These are phyloP conservation scores for Xylariaceae sp. DNA, from an alignment of 2,329 filamentous ascomycete species.

Conservation along the genomic window DNA sequence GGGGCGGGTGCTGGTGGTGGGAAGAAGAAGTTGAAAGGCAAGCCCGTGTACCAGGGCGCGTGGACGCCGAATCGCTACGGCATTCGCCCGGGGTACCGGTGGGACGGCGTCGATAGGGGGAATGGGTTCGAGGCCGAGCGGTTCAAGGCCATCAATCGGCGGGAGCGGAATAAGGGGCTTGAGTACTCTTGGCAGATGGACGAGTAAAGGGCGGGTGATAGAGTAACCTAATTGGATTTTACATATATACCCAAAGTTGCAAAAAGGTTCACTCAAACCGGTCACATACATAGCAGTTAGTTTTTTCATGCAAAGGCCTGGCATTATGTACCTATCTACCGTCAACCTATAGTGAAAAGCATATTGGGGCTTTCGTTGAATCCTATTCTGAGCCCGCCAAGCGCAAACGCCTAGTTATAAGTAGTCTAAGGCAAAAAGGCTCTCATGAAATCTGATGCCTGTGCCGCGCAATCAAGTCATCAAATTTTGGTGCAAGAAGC, in stretches of 20 bases:
- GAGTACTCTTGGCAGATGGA: conserved; percentile 98
- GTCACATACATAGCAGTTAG: not conserved
- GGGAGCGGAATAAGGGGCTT: conserved; percentile 74
- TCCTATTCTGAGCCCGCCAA: not conserved
- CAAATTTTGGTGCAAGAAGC: not conserved
- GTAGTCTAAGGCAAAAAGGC: not conserved
- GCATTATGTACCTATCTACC: not conserved
- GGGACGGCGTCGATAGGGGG: conserved; percentile 94
- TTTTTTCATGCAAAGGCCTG: not conserved
- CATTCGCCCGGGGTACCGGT: conserved; percentile 87
- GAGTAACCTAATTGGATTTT: not conserved
- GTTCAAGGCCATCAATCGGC: conserved; percentile 83
- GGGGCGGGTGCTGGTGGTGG: conserved; percentile 20
- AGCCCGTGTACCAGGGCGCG: conserved; percentile 75
- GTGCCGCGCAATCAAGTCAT: not conserved
- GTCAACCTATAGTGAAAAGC: not conserved
- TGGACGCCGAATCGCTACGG: conserved; percentile 91
- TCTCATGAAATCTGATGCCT: not conserved
- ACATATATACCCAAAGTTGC: not conserved
- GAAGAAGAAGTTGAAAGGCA: conserved; percentile 44
- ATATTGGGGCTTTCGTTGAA: not conserved
- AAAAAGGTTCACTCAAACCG: not conserved
- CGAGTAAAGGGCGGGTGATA: conserved; percentile 55
- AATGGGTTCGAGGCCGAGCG: conserved; percentile 94
- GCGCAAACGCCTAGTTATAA: not conserved